Conservation (phyloP, 306 rosid species). For the Lupinus albus region DNA sequence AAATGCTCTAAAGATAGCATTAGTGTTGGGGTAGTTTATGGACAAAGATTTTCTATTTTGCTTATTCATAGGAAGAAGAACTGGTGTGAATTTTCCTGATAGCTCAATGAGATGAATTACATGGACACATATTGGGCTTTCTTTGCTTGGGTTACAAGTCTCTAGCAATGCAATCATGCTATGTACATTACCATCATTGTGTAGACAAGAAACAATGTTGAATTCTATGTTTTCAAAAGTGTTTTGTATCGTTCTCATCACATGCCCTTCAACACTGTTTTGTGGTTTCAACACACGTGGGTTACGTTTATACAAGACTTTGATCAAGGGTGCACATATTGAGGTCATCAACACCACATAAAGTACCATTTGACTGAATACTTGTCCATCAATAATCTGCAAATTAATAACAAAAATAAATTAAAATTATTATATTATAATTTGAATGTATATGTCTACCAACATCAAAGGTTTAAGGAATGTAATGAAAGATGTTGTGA, state of each 20-base stretch:
- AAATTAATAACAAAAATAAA: neutral
- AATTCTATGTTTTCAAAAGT: conserved; percentile 5
- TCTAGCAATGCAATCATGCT: conserved; percentile 50
- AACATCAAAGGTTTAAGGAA: too few species aligned
- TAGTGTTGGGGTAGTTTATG: conserved; percentile 30
- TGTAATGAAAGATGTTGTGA: too few species aligned
- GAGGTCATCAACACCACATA: conserved; percentile 15
- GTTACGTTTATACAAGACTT: conserved; percentile 13
- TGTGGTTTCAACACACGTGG: neutral
- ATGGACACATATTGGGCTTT: conserved; percentile 44
- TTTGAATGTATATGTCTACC: too few species aligned
- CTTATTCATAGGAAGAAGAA: conserved; percentile 46
- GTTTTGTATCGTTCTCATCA: conserved; percentile 40
- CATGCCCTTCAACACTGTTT: neutral
- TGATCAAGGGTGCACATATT: conserved; percentile 26
- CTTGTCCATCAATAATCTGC: conserved; percentile 40
- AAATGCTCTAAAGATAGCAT: conserved; percentile 54
- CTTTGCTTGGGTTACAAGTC: conserved; percentile 41
- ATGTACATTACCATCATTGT: conserved; percentile 45
- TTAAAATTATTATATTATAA: neutral
- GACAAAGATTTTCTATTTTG: conserved; percentile 3
- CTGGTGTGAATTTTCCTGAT: conserved; percentile 40
- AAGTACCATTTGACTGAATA: conserved; percentile 30
- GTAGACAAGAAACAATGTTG: conserved; percentile 45
- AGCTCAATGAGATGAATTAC: conserved; percentile 51